Evolutionary conservation across 2,329 filamentous ascomycete genomes (phyloP), one percentile per base, ranked within the genome.

Genomic region (Alternaria arbusti): DNA sequence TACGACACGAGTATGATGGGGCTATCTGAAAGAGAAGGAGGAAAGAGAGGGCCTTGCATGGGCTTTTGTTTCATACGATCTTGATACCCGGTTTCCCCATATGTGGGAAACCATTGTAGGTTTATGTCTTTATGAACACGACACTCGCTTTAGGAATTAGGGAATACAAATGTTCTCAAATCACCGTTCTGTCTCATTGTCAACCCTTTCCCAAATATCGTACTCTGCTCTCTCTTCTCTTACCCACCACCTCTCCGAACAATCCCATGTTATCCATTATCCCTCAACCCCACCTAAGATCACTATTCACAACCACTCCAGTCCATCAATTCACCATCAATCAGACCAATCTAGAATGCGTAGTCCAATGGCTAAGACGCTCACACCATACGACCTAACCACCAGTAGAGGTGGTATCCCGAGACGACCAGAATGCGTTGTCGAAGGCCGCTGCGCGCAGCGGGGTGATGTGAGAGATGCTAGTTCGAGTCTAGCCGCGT

Each of bases 11-110:
- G 11, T 28, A 30, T 49, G 54, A 28, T 32, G n/a, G n/a, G 23
- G n/a, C 17, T 26, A 43, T 44, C 7, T 23, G 15, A 9, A 54
- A 32, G 51, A 44, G n/a, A 54, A 44, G 44, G 22, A 52, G 12
- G 44, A 49, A 22, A 45, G n/a, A 13, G 30, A 44, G 22, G 45
- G 36, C 45, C 22, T 20, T 30, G 52, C 22, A 28, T 36, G 40
- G 47, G 56, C 56, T 30, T 73, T 70, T 23, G 36, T 32, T 40
- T 52, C 30, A 36, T 12, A 52, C 20, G 30, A 25, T 52, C 49
- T 71, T 74, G 71, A 76, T 76, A 75, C 72, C 73, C 74, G 61
- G 66, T 46, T 50, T 63, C 30, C 30, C 20, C 23, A 12, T 12
- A 7, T n/a, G n/a, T 6, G 5, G 20, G 20, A 40, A n/a, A 32